A percentile compares a stretch with the other conserved stretches of the same genome.
These are phyloP conservation scores for Entomortierella beljakovae DNA, from an alignment of 192 early-diverging fungal genomes.

Conservation along the genomic window DNA sequence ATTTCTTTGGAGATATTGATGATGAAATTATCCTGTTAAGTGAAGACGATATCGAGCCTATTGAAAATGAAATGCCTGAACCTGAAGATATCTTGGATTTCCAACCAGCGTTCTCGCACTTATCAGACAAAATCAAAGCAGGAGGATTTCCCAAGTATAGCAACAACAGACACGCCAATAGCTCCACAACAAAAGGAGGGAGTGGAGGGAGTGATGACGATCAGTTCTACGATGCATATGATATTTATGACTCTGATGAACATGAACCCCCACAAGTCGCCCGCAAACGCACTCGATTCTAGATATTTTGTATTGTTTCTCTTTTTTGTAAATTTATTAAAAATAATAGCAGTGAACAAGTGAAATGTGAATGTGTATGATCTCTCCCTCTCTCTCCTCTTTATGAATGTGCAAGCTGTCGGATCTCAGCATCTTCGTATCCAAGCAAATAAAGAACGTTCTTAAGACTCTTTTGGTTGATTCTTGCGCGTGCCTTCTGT, in stretches of 20 bases:
- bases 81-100: slow-evolving; percentile 10
- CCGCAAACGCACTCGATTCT: slow-evolving; percentile 24
- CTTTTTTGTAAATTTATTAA: not conserved
- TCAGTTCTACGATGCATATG: slow-evolving; percentile 32
- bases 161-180: too few relatives aligned
- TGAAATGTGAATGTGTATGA: not conserved
- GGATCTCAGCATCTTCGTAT: slow-evolving; percentile 82
- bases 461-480: slow-evolving; percentile 94
- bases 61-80: slow-evolving; percentile 8
- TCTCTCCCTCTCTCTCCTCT: not conserved
- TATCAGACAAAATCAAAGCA: not conserved
- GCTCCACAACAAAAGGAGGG: not conserved
- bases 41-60: not conserved
- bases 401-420: slow-evolving; percentile 63
- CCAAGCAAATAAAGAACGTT: slow-evolving; percentile 92
- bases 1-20: slow-evolving; percentile 25
- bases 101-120: slow-evolving; percentile 15
- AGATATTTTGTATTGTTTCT: not conserved
- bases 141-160: not conserved
- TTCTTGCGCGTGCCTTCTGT: slow-evolving; percentile 84
- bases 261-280: slow-evolving; percentile 39
- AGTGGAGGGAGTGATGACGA: slow-evolving; percentile 31
- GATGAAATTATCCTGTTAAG: slow-evolving; percentile 1
- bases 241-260: slow-evolving; percentile 47
- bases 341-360: not conserved